phyloP scores from a whole-genome alignment of 1,284 basidiomycete genomes.

The Ceratobasidium papillatum region DNA sequence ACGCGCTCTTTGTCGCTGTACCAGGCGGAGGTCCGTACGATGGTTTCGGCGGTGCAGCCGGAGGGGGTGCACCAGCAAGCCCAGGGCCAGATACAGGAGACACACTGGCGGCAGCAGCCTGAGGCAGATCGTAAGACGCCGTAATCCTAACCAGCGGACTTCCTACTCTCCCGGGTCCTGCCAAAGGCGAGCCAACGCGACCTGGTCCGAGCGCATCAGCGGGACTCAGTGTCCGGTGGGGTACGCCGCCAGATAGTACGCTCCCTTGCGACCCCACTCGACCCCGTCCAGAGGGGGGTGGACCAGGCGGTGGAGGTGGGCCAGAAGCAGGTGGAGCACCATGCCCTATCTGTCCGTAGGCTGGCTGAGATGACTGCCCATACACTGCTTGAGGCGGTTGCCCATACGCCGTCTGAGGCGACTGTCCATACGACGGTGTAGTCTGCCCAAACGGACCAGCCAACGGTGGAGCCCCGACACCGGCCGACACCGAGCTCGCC shows the following conservation, averaged over 20 bases:
- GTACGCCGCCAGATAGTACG: background rate
- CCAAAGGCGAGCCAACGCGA: slow-evolving; percentile 24
- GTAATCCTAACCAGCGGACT: slow-evolving; percentile 5
- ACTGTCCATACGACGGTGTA: background rate
- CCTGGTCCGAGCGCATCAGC: slow-evolving; percentile 25
- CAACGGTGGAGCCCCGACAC: slow-evolving; percentile 12
- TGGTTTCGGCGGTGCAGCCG: slow-evolving; percentile 12
- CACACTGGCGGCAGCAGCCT: background rate
- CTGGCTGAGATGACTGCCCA: slow-evolving; percentile 3
- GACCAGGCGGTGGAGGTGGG: slow-evolving; percentile 12
- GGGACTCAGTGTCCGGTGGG: slow-evolving; percentile 16
- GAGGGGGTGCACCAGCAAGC: background rate
- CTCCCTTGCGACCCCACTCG: slow-evolving; percentile 9
- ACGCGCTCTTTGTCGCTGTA: slow-evolving; percentile 37
- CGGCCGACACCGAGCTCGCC: slow-evolving; percentile 24
- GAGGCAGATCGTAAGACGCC: slow-evolving; percentile 29
- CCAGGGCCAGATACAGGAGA: slow-evolving; percentile 3
- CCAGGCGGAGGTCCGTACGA: background rate
- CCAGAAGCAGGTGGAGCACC: background rate
- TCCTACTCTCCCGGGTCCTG: slow-evolving; percentile 15
- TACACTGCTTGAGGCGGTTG: background rate
- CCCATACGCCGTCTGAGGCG: background rate
- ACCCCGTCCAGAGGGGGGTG: background rate
- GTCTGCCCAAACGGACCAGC: slow-evolving; percentile 23
- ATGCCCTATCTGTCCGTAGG: slow-evolving; percentile 20